phyloP scores from a whole-genome alignment of 768 basidiomycete species.

The Clathrus columnatus region DNA sequence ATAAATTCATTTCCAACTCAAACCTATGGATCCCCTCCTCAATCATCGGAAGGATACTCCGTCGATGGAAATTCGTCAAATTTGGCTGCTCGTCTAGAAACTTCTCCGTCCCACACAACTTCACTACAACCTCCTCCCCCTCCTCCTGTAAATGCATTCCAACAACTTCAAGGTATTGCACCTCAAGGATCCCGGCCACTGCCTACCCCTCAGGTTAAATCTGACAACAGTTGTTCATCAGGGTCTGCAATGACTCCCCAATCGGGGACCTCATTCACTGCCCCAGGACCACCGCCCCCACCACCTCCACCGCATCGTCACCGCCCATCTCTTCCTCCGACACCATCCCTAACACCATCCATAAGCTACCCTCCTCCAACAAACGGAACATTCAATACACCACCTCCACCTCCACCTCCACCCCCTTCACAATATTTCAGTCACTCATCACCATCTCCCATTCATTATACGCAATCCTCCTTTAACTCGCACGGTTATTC shows the following conservation, averaged over 20 bases:
- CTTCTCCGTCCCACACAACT: slow-evolving; percentile 11
- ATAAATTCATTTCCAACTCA: slow-evolving; percentile 13
- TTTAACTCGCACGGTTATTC: not conserved
- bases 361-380: slow-evolving; percentile 4
- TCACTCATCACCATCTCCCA: slow-evolving; percentile 29
- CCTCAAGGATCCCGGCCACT: slow-evolving; percentile 7
- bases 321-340: slow-evolving; percentile 7
- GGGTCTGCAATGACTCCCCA: not conserved
- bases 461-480: slow-evolving; percentile 21
- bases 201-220: not conserved
- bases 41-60: slow-evolving; percentile 23
- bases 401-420: slow-evolving; percentile 4
- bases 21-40: slow-evolving; percentile 14
- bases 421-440: slow-evolving; percentile 17
- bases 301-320: slow-evolving; percentile 9
- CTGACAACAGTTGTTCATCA: not conserved
- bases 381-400: not conserved
- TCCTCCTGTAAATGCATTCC: slow-evolving; percentile 29
- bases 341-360: slow-evolving; percentile 1
- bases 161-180: slow-evolving; percentile 28
- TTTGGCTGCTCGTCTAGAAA: slow-evolving; percentile 20
- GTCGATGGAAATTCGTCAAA: slow-evolving; percentile 24
- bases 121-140: slow-evolving; percentile 22
- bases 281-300: slow-evolving; percentile 14
- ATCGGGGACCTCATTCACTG: slow-evolving; percentile 11